phyloP scores from a whole-genome alignment of 306 rosid species.

The Carpinus viminea region DNA sequence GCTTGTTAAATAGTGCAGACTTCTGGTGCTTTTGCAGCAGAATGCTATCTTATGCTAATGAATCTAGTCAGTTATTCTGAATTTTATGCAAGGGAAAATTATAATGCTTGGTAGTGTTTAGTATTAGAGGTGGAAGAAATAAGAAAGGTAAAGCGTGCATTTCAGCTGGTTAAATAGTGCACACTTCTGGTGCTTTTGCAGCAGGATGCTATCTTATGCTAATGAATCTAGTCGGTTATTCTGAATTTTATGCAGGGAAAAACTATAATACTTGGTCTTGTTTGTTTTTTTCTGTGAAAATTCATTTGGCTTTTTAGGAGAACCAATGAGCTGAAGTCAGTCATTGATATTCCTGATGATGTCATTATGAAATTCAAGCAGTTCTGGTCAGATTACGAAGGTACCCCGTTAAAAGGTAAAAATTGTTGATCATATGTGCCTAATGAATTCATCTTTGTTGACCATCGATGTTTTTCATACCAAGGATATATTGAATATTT shows the following conservation, averaged over 20 bases:
- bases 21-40: neutral
- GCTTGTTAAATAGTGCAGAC: neutral
- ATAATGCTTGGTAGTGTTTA: neutral
- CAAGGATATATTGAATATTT: slow-evolving; percentile 7
- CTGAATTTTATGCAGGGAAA: slow-evolving; percentile 22
- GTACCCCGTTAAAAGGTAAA: slow-evolving; percentile 81
- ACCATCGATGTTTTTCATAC: slow-evolving; percentile 5
- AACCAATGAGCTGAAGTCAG: slow-evolving; percentile 79
- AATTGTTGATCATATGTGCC: slow-evolving; percentile 22
- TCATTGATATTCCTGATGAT: slow-evolving; percentile 67
- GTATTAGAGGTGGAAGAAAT: neutral
- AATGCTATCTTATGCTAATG: neutral
- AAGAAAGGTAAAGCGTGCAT: neutral
- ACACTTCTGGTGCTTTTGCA: neutral
- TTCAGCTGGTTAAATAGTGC: neutral
- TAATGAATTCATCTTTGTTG: slow-evolving; percentile 18
- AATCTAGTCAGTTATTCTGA: slow-evolving; percentile 13
- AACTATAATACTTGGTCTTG: neutral
- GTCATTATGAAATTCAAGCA: slow-evolving; percentile 57
- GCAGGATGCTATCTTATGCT: neutral
- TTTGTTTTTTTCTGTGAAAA: neutral
- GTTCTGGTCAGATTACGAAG: slow-evolving; percentile 73
- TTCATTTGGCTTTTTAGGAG: slow-evolving; percentile 53
- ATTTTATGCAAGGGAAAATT: slow-evolving; percentile 19
- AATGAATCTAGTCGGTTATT: slow-evolving; percentile 1